phyloP scores from a whole-genome alignment of 177 flowering plant species.

The Vitis hybrid region DNA sequence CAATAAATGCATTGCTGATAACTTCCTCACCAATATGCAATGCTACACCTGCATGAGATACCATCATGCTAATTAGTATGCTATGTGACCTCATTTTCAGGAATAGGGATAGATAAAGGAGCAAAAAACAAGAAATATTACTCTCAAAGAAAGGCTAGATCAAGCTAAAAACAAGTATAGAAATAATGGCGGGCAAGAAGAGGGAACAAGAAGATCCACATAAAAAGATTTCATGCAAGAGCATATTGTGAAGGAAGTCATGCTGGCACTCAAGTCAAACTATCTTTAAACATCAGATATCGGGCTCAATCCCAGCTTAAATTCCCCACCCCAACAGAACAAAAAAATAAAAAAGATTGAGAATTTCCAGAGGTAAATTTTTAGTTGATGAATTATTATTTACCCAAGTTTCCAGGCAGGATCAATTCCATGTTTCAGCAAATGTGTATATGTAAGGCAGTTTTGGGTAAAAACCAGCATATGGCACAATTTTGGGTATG shows the following conservation, averaged over 20 bases:
- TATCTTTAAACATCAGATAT: background rate
- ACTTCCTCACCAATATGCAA: slow-evolving; percentile 2
- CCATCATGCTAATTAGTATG: background rate
- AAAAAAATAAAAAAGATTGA: no score
- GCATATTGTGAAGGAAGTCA: background rate
- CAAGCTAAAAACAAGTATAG: background rate
- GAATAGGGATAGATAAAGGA: background rate
- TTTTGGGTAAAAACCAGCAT: no score
- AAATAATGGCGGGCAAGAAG: background rate
- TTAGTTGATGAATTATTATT: no score
- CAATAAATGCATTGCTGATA: slow-evolving; percentile 3
- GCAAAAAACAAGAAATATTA: background rate
- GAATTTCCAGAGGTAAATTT: no score
- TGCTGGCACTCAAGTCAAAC: background rate
- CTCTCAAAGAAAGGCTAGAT: background rate
- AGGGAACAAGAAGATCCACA: background rate
- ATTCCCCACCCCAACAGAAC: background rate
- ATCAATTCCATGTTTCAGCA: no score
- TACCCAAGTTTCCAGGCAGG: no score
- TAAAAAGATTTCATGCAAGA: background rate
- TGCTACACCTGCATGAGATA: slow-evolving; percentile 7
- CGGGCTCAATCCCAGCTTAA: background rate
- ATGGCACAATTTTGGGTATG: no score
- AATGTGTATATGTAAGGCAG: no score
- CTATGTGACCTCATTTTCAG: background rate